phyloP scores from a whole-genome alignment of 2,329 filamentous ascomycete genomes.

The Cordyceps cateniannulata region DNA sequence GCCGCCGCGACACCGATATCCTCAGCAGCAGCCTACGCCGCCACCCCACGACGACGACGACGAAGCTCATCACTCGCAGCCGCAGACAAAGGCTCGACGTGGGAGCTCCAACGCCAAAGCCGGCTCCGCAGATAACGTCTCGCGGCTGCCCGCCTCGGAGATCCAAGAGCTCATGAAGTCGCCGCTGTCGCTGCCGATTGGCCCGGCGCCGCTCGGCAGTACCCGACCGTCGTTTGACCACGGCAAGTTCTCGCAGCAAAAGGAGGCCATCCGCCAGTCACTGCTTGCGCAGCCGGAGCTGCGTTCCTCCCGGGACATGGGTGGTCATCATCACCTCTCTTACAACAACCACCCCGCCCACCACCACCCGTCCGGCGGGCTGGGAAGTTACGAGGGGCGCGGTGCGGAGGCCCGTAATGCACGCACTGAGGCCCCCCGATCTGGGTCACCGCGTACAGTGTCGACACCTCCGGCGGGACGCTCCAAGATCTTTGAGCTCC shows the following conservation, averaged over 20 bases:
- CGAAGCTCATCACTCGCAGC: neutral
- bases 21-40: constrained; percentile 5
- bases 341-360: neutral
- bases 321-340: neutral
- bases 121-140: constrained; percentile 37
- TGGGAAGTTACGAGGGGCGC: constrained; percentile 13
- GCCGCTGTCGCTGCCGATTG: constrained; percentile 52
- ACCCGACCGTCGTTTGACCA: constrained; percentile 32
- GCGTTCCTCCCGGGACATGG: neutral
- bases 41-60: neutral
- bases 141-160: constrained; percentile 50
- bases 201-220: constrained; percentile 27
- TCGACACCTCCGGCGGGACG: constrained; percentile 48
- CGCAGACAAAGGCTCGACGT: constrained; percentile 16
- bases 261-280: constrained; percentile 25
- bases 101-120: constrained; percentile 26
- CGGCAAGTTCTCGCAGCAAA: constrained; percentile 27
- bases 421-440: constrained; percentile 21
- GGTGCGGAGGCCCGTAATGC: constrained; percentile 17
- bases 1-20: neutral
- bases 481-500: constrained; percentile 23
- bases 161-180: constrained; percentile 52
- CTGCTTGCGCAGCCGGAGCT: constrained; percentile 23
- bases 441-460: constrained; percentile 34
- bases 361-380: constrained; percentile 20